phyloP scores from a whole-genome alignment of 305 asterid genomes.

The Solanum aculeatissimum region DNA sequence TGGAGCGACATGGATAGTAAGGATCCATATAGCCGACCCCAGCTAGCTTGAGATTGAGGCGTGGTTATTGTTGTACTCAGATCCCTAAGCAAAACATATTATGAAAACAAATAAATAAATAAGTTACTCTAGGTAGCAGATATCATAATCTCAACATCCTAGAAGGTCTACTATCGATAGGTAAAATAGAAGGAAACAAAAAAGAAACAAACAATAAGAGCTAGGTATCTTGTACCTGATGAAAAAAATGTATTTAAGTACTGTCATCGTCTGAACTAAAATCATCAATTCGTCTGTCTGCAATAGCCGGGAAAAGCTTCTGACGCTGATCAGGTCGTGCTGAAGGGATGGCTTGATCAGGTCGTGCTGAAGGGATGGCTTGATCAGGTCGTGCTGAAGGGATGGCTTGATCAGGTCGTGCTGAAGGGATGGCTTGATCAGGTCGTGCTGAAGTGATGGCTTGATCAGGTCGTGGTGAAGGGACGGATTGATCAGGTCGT shows the following conservation, averaged over 20 bases:
- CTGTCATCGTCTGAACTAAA: constrained; percentile 83
- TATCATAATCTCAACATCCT: background rate
- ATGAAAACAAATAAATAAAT: background rate
- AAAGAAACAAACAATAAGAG: background rate
- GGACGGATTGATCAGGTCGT: background rate
- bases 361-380: background rate
- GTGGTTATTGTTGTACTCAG: background rate
- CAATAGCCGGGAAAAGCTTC: constrained; percentile 55
- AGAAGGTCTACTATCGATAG: background rate
- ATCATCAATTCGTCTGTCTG: constrained; percentile 43
- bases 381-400: background rate
- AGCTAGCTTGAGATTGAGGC: background rate
- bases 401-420: background rate
- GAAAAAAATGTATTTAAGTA: background rate
- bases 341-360: background rate
- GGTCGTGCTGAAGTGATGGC: background rate
- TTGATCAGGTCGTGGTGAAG: background rate
- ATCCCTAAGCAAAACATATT: background rate
- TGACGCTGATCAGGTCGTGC: constrained; percentile 32
- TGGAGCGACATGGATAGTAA: background rate
- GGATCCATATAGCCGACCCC: background rate
- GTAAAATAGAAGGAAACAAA: background rate
- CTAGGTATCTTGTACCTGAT: background rate
- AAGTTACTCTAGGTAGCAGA: background rate
- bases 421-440: background rate